Conservation (phyloP, 1,284 basidiomycete genomes). For the Inonotus obliquus region DNA sequence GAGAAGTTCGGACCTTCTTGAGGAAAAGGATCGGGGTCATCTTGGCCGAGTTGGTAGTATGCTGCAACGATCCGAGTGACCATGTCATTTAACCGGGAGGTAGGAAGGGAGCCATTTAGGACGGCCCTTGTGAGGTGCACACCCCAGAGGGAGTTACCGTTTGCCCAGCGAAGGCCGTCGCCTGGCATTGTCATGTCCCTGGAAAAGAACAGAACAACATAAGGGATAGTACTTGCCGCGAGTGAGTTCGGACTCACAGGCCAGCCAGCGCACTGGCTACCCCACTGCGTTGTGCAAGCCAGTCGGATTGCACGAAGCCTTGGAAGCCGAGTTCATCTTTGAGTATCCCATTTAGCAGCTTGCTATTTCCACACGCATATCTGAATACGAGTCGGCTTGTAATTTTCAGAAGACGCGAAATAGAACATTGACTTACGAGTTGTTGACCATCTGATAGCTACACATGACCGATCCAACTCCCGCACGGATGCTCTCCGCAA, state of each 20-base stretch:
- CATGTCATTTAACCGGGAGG: conserved; percentile 30
- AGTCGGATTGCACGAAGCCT: conserved; percentile 27
- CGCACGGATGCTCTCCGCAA: conserved; percentile 41
- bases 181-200: conserved; percentile 20
- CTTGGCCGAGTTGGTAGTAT: conserved; percentile 42
- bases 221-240: background rate
- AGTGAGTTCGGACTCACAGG: conserved; percentile 2
- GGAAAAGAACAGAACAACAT: background rate
- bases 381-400: background rate
- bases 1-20: conserved; percentile 17
- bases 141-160: conserved; percentile 18
- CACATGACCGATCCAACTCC: conserved; percentile 47
- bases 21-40: conserved; percentile 8
- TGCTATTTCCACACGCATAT: conserved; percentile 41
- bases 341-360: conserved; percentile 44
- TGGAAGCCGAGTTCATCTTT: conserved; percentile 40
- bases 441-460: conserved; percentile 44
- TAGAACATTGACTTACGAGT: conserved; percentile 29
- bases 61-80: conserved; percentile 32
- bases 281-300: conserved; percentile 23
- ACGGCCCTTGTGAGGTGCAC: conserved; percentile 10
- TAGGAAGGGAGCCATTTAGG: conserved; percentile 35
- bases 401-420: too few species aligned
- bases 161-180: conserved; percentile 18
- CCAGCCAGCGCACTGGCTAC: conserved; percentile 18